Base-by-base conservation (phyloP, 345 rosid genomes). In the Capsella bursapastoris region DNA sequence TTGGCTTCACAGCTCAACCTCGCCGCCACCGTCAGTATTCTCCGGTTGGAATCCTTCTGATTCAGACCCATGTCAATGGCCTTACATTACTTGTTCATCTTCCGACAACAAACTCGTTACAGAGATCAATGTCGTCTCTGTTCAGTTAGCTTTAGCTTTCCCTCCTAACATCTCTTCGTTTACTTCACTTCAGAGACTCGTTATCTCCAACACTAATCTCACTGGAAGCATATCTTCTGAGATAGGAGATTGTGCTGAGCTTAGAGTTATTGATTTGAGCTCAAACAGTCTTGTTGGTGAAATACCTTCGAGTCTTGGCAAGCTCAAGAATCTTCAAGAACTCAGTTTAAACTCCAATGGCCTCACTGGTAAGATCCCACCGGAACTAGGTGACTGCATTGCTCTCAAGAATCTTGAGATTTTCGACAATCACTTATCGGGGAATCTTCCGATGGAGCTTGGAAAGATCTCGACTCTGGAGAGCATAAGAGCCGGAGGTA, bases 401-500 rank as follows among this genome's bases (percentile, higher is more conserved):
- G 66, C 81, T 27, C 88, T 93, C 48, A 83, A 83, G 71, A 86
- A 85, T 71, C 84, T 93, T 28, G 57, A 83, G 63, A 53, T 88
- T 12, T 93, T 82, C 45, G 92, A 92, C 48, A 93, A 93, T 66
- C 79, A 68, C 77, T 80, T 93, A 78, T 71, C 77, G 13, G 96
- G 94, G 41, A 56, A 73, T 34, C 82, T 93, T 38, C 94, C 94
- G 0, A 65, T 40, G 13, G 87, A 84, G 50, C 78, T 93, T 0
- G 97, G 98, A 3, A 86, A 81, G 37, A 83, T 93, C 66, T 76
- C 53, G 10, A 73, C 72, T 28, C 71, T 93, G 43, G 88, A 83
- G 70, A 79, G 70, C 18, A 65, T 93, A 27, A 85, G 98, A 28
- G 89, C 92, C 2, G 97, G 96, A 18, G 96, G 94, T 71, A 93